Evolutionary conservation across 768 basidiomycete species (phyloP).

Genomic region (Psilocybe cubensis): DNA sequence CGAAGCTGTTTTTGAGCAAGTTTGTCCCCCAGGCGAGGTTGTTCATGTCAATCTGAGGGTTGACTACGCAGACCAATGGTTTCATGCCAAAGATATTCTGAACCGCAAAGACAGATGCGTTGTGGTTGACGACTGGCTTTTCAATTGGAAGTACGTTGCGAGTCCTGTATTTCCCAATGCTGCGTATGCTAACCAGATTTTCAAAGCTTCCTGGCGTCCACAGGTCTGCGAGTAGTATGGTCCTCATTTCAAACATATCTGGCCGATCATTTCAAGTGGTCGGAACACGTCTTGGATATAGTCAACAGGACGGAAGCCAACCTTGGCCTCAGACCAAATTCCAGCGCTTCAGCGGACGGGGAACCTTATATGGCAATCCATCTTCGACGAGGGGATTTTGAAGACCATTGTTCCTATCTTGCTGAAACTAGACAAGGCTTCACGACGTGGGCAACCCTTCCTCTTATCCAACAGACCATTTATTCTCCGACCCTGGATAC

Average conservation of each 20-base stretch:
- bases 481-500: constrained; percentile 40
- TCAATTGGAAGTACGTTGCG: constrained; percentile 44
- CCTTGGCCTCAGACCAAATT: constrained; percentile 33
- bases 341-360: constrained; percentile 23
- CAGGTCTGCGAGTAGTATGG: constrained; percentile 43
- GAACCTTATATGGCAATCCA: constrained; percentile 51
- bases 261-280: constrained; percentile 45
- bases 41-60: constrained; percentile 34
- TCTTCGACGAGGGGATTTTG: constrained; percentile 51
- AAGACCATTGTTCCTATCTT: constrained; percentile 42
- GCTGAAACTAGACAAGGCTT: constrained; percentile 38
- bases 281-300: constrained; percentile 34
- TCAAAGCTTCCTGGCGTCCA: constrained; percentile 42
- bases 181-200: neutral
- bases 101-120: constrained; percentile 40
- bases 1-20: constrained; percentile 38
- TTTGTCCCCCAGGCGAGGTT: constrained; percentile 41
- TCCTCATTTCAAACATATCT: constrained; percentile 42
- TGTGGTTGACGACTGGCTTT: constrained; percentile 45
- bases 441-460: constrained; percentile 54
- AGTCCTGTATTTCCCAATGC: neutral
- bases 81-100: constrained; percentile 36
- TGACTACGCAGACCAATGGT: constrained; percentile 36
- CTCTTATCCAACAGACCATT: constrained; percentile 32
- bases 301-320: constrained; percentile 36